phyloP scores from a whole-genome alignment of 495 filamentous ascomycete species.

The Tuber borchii region DNA sequence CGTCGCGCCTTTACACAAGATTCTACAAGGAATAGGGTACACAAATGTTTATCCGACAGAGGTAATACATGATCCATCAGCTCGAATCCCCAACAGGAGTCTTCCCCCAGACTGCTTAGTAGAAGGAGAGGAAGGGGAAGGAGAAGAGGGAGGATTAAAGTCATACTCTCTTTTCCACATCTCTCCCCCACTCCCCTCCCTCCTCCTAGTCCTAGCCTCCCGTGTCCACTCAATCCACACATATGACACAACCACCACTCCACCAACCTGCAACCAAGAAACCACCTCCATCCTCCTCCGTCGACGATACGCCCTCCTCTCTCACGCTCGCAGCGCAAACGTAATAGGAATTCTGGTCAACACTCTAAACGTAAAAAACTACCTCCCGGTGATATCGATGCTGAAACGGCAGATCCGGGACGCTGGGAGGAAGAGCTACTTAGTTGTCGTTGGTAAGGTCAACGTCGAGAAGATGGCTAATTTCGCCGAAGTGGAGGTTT shows the following conservation, averaged over 20 bases:
- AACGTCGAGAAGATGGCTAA: conserved; percentile 95
- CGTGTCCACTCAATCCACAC: conserved; percentile 73
- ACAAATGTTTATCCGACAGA: conserved; percentile 60
- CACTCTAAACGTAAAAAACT: conserved; percentile 84
- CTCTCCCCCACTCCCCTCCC: conserved; percentile 70
- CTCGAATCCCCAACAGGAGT: conserved; percentile 76
- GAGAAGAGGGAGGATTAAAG: conserved; percentile 11
- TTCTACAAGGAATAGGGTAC: conserved; percentile 59
- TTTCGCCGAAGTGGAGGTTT: conserved; percentile 87
- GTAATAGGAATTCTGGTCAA: conserved; percentile 93
- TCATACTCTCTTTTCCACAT: conserved; percentile 67
- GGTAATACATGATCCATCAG: conserved; percentile 70
- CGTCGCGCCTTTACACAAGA: conserved; percentile 50
- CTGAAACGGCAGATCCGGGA: conserved; percentile 62
- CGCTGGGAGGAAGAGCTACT: conserved; percentile 87
- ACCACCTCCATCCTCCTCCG: conserved; percentile 54
- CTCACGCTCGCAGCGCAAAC: conserved; percentile 68
- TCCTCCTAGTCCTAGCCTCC: conserved; percentile 80
- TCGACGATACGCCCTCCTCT: conserved; percentile 79
- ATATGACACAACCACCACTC: conserved; percentile 47
- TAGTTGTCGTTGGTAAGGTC: conserved; percentile 91
- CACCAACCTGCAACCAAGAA: conserved; percentile 34
- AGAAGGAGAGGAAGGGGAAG: conserved; percentile 2
- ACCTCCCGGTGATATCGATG: conserved; percentile 69
- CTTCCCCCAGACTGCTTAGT: conserved; percentile 7